Conservation (phyloP, 1,284 basidiomycete genomes). For the Wolfiporia cocos region DNA sequence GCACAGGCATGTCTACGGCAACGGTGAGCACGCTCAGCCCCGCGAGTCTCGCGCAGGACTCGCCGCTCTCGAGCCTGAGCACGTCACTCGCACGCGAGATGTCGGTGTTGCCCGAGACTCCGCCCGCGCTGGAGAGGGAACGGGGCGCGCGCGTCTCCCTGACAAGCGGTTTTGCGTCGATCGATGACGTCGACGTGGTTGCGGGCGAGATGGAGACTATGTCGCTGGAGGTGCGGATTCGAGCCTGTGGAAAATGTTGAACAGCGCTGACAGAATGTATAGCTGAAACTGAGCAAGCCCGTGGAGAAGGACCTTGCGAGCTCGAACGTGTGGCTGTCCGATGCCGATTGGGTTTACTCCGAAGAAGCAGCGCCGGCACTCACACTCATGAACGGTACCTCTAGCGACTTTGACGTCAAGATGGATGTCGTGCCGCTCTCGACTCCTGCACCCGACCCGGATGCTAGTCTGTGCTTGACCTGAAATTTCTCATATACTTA, state of each 20-base stretch:
- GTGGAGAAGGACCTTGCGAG: background rate
- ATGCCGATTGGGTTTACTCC: background rate
- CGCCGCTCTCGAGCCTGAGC: slow-evolving; percentile 3
- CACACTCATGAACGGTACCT: background rate
- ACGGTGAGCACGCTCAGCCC: background rate
- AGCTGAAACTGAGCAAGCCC: background rate
- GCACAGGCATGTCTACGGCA: background rate
- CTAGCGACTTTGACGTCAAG: background rate
- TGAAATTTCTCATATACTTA: no score
- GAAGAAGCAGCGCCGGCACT: no score
- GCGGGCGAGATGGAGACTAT: no score
- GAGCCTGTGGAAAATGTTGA: no score
- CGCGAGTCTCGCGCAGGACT: slow-evolving; percentile 2
- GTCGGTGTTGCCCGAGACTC: slow-evolving; percentile 1
- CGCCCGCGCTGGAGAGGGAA: background rate
- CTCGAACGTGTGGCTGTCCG: background rate
- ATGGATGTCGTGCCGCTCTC: no score
- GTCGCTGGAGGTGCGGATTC: no score
- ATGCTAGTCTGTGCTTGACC: no score
- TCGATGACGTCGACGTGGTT: no score
- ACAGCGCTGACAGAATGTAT: no score
- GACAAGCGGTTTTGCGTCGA: no score
- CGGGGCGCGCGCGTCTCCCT: no score
- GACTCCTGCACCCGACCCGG: no score
- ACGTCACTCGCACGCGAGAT: slow-evolving; percentile 3